These are phyloP conservation scores for Lipomyces sp. DNA, from an alignment of 805 yeast species.

Conservation along the genomic window DNA sequence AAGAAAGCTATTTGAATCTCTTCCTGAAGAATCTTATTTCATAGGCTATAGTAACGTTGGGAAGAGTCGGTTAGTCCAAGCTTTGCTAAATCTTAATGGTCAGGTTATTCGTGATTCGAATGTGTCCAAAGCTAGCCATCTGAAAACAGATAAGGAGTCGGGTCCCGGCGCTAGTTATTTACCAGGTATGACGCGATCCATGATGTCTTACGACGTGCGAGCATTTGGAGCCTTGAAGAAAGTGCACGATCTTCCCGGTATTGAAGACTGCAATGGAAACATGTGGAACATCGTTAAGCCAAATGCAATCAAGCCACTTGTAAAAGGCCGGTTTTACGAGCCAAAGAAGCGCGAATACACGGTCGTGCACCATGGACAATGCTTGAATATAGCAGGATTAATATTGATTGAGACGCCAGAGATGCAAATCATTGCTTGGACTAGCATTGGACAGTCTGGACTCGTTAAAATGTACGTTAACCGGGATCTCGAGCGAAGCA, in stretches of 20 bases:
- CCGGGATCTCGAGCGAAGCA: constrained; percentile 38
- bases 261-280: constrained; percentile 35
- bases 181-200: constrained; percentile 74
- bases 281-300: constrained; percentile 40
- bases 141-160: constrained; percentile 42
- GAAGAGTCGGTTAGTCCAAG: constrained; percentile 73
- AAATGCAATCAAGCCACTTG: constrained; percentile 30
- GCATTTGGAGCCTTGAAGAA: constrained; percentile 41
- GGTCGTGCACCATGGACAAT: constrained; percentile 39
- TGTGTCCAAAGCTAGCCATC: background rate
- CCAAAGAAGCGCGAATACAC: constrained; percentile 38
- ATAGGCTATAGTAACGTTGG: constrained; percentile 94
- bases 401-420: constrained; percentile 41
- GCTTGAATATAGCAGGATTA: constrained; percentile 44
- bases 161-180: constrained; percentile 50
- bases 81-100: constrained; percentile 68
- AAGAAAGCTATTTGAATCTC: constrained; percentile 46
- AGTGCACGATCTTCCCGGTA: constrained; percentile 44
- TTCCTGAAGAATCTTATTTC: constrained; percentile 49
- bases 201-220: constrained; percentile 50
- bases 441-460: constrained; percentile 39
- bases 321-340: constrained; percentile 25
- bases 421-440: constrained; percentile 42
- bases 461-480: constrained; percentile 37
- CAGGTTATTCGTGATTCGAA: background rate